Conservation (phyloP, 371 early-diverging fungal genomes). For the Basidiobolus meristosporus region DNA sequence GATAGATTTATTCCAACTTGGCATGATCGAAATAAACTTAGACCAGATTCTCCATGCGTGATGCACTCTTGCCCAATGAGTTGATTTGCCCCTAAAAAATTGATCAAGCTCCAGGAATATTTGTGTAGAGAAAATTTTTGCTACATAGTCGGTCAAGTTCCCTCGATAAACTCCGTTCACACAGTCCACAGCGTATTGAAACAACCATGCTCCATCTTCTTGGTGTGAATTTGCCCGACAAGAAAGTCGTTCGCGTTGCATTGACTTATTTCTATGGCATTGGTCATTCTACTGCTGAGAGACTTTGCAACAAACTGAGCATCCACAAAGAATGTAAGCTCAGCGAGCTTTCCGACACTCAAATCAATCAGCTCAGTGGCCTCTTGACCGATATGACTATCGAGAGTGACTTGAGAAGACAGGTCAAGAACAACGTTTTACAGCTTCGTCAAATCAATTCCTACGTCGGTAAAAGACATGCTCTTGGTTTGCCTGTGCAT, state of each 20-base stretch:
- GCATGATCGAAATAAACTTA: no score
- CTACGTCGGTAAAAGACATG: constrained; percentile 71
- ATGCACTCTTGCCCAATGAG: no score
- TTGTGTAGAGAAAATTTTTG: no score
- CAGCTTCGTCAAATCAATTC: constrained; percentile 64
- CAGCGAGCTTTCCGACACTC: constrained; percentile 65
- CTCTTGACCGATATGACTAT: constrained; percentile 76
- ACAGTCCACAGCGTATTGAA: background rate
- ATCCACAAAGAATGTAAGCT: constrained; percentile 64
- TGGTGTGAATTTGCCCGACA: constrained; percentile 85
- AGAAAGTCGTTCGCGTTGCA: constrained; percentile 34
- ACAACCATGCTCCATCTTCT: constrained; percentile 63
- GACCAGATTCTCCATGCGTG: no score
- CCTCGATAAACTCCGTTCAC: no score
- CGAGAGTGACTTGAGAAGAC: constrained; percentile 71
- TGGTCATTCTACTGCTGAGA: constrained; percentile 51
- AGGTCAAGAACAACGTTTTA: constrained; percentile 58
- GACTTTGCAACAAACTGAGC: constrained; percentile 56
- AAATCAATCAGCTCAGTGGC: constrained; percentile 68
- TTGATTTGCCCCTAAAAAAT: no score
- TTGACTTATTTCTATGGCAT: constrained; percentile 87
- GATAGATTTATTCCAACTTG: no score
- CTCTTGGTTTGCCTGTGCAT: constrained; percentile 73
- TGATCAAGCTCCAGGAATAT: no score
- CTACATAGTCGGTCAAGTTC: no score